Base-by-base conservation (phyloP, 148 eudicot genomes). In the Vaccinium corymbosum region DNA sequence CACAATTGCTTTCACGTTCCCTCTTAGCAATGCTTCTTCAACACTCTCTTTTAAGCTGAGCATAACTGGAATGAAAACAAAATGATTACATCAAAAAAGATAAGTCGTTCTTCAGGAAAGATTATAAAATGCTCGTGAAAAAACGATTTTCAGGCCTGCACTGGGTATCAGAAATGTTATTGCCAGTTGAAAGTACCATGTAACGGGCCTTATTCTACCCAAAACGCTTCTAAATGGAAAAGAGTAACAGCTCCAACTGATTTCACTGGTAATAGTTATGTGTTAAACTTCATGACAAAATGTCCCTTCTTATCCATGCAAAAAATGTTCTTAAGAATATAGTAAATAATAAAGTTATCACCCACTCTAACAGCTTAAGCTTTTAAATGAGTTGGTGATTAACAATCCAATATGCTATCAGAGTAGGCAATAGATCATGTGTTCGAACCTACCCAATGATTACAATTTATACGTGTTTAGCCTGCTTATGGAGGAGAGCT, bases 1-100 rank as follows among this genome's bases (percentile, higher is more conserved):
- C 27, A 87, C 89, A 35, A 87, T 74, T 56, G 89, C 89, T 82
- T 85, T 87, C 76, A 85, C 83, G 66, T 82, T 80, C 75, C 82
- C 89, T 79, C 81, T 82, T 25, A 1, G 17, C 32, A 82, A 20
- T 8, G 86, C 85, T 80, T 76, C 89, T 70, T 87, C 87, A 79
- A 82, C 46, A 35, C 62, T 72, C 72, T 79, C 85, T 76, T 85
- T 87, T 29, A 87, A 71, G 80, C 85, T 85, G 70, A 85, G 77
- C 38, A 85, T 55, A 76, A 79, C 89, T 83, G 79, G 19, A 51
- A 14, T 6, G 16, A 70, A 48, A 50, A 51, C 55, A 71, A 42
- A 70, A 19, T 35, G 8, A 57, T 38, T 80, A 38, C 48, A 80
- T 25, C 48, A 71, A 10, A 9, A 80, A 59, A 32, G 27, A 57